Evolutionary conservation across 2,329 filamentous ascomycete genomes (phyloP).

Genomic region (Colletotrichum musicola): DNA sequence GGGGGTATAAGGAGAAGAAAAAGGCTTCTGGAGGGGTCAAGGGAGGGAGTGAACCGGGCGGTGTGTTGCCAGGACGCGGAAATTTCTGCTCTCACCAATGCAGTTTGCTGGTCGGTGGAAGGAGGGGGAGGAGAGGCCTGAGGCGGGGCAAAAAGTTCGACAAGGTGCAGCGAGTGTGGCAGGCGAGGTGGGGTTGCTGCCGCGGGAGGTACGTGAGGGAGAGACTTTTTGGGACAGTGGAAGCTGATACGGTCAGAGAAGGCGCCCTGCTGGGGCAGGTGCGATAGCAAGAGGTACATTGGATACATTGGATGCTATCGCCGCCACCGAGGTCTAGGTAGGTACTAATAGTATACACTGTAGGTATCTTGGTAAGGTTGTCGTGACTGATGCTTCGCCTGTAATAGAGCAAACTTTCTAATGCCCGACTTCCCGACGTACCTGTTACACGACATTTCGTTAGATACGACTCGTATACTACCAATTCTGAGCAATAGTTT

Average conservation of each 20-base stretch:
- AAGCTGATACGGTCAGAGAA: neutral
- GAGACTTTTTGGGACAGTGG: conserved; percentile 16
- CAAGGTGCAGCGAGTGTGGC: conserved; percentile 30
- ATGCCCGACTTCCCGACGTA: too few species aligned
- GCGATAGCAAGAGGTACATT: conserved; percentile 18
- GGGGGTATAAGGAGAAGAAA: conserved; percentile 37
- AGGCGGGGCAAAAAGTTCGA: conserved; percentile 39
- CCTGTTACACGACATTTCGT: too few species aligned
- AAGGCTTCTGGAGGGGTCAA: conserved; percentile 31
- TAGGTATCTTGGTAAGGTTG: too few species aligned
- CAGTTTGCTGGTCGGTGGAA: conserved; percentile 17
- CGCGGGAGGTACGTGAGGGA: neutral
- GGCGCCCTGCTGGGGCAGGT: neutral
- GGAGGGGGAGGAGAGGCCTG: conserved; percentile 1
- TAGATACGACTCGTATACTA: too few species aligned
- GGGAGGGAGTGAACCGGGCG: conserved; percentile 24
- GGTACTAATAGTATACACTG: too few species aligned
- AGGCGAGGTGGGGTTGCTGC: conserved; percentile 32
- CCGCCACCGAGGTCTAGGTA: neutral
- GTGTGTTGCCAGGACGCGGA: conserved; percentile 19
- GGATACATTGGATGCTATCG: conserved; percentile 9
- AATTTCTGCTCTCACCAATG: conserved; percentile 34
- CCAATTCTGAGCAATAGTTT: too few species aligned
- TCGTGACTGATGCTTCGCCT: too few species aligned
- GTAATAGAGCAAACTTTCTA: too few species aligned